phyloP scores from a whole-genome alignment of 768 basidiomycete genomes.

The Psilocybe subaeruginosa region DNA sequence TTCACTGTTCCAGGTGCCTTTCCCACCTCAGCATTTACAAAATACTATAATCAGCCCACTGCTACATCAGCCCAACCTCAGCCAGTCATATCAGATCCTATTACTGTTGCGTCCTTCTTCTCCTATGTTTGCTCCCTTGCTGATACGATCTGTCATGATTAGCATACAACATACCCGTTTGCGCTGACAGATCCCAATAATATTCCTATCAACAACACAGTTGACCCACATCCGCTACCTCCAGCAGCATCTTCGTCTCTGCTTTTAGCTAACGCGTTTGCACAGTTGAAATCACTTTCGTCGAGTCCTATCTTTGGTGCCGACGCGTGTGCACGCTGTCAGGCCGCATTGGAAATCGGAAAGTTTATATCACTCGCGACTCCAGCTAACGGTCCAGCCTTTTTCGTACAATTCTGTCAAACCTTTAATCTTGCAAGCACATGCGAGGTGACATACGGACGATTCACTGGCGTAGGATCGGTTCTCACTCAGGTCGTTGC shows the following conservation, averaged over 20 bases:
- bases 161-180: constrained; percentile 63
- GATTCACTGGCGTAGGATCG: constrained; percentile 49
- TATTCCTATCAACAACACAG: constrained; percentile 61
- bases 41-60: constrained; percentile 75
- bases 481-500: constrained; percentile 73
- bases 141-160: neutral
- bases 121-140: neutral
- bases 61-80: constrained; percentile 74
- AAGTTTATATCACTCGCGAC: constrained; percentile 70
- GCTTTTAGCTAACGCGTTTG: constrained; percentile 54
- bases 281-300: constrained; percentile 59
- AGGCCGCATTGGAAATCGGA: constrained; percentile 59
- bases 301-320: constrained; percentile 54
- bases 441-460: constrained; percentile 53
- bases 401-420: constrained; percentile 64
- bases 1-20: constrained; percentile 66
- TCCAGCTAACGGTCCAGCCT: constrained; percentile 59
- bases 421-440: constrained; percentile 49
- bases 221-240: constrained; percentile 70
- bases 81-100: constrained; percentile 76
- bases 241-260: constrained; percentile 39
- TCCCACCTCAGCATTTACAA: constrained; percentile 64
- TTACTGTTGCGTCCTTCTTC: constrained; percentile 45
- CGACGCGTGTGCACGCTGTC: constrained; percentile 61
- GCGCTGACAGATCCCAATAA: constrained; percentile 64